Conservation (phyloP, 306 rosid genomes). For the Cicer bijugum region DNA sequence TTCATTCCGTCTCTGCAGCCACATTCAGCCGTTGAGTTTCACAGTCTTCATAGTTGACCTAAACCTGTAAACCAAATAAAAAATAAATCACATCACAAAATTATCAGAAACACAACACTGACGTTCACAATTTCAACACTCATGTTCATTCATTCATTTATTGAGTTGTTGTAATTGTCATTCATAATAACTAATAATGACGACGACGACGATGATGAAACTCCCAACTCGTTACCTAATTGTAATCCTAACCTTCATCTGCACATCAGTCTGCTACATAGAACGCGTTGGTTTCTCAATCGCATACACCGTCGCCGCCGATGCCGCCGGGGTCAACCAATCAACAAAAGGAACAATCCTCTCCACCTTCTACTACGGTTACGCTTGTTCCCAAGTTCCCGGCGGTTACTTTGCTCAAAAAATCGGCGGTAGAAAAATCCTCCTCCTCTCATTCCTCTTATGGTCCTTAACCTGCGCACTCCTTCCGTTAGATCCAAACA, state of each 20-base stretch:
- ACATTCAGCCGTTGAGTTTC: too few relatives aligned
- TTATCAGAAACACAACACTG: too few relatives aligned
- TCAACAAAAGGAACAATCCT: conserved; percentile 84
- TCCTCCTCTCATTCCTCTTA: conserved; percentile 76
- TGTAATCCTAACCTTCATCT: conserved; percentile 80
- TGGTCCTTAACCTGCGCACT: conserved; percentile 91
- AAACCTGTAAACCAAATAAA: too few relatives aligned
- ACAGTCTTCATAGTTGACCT: too few relatives aligned
- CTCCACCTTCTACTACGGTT: conserved; percentile 92
- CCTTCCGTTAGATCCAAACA: conserved; percentile 76
- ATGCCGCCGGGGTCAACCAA: conserved; percentile 70
- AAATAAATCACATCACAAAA: too few relatives aligned
- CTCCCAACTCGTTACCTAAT: conserved; percentile 72
- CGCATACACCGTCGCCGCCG: conserved; percentile 93
- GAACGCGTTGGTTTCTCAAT: conserved; percentile 96
- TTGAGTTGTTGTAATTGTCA: neutral
- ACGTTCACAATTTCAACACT: too few relatives aligned
- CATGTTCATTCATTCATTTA: neutral
- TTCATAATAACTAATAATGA: too few relatives aligned
- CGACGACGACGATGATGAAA: conserved; percentile 13
- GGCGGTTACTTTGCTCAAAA: conserved; percentile 97
- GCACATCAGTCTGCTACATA: conserved; percentile 91
- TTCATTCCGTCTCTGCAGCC: too few relatives aligned
- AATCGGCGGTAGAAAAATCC: conserved; percentile 84
- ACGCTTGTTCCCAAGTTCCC: conserved; percentile 96